phyloP scores from a whole-genome alignment of 805 yeast species.

The Ogataea nitratoaversa region DNA sequence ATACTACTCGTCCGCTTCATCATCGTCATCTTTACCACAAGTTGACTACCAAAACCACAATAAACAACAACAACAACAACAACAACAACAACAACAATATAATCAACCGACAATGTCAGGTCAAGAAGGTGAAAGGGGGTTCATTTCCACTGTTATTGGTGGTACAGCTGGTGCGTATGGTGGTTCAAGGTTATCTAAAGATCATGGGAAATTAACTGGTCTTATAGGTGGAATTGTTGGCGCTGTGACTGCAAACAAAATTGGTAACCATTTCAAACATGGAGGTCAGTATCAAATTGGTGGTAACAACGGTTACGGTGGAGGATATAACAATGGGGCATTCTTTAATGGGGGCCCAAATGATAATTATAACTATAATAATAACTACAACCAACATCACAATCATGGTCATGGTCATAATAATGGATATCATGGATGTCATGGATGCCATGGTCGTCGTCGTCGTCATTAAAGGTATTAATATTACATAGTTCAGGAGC shows the following conservation, averaged over 20 bases:
- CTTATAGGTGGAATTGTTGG: constrained; percentile 53
- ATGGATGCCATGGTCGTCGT: background rate
- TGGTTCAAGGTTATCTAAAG: constrained; percentile 41
- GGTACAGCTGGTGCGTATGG: constrained; percentile 53
- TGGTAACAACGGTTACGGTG: constrained; percentile 14
- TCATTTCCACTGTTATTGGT: constrained; percentile 43
- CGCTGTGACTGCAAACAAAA: constrained; percentile 49
- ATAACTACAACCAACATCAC: too few species aligned
- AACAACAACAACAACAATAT: too few species aligned
- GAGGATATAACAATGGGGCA: too few species aligned
- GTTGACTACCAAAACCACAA: too few species aligned
- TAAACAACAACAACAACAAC: too few species aligned
- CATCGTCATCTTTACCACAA: too few species aligned
- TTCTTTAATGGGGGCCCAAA: too few species aligned
- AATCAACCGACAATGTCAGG: too few species aligned
- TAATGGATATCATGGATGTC: background rate
- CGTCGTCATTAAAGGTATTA: background rate
- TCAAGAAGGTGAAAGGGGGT: constrained; percentile 37
- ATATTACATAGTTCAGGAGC: background rate
- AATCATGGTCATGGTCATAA: too few species aligned
- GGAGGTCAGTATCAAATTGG: constrained; percentile 20
- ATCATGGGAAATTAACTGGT: constrained; percentile 41
- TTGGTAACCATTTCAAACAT: constrained; percentile 32
- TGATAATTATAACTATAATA: too few species aligned
- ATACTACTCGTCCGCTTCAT: too few species aligned